phyloP scores from a whole-genome alignment of 768 basidiomycete species.

The Heimioporus sp. region DNA sequence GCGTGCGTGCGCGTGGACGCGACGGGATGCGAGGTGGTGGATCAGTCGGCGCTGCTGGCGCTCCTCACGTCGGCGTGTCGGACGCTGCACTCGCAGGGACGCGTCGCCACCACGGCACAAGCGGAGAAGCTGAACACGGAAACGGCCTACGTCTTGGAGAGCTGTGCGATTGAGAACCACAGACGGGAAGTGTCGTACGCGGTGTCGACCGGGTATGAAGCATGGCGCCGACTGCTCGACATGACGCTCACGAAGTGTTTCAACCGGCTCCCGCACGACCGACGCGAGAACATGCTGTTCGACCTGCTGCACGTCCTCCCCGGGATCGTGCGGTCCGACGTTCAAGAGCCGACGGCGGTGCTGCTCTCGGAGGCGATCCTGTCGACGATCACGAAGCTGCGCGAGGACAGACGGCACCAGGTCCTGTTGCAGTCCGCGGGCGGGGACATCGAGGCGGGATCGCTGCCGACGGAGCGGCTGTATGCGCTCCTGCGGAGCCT shows the following conservation, averaged over 20 bases:
- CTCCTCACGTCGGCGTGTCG: conserved; percentile 63
- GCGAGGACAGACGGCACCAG: conserved; percentile 77
- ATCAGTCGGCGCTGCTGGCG: conserved; percentile 66
- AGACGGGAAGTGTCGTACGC: conserved; percentile 77
- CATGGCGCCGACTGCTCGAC: conserved; percentile 86
- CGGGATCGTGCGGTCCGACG: conserved; percentile 60
- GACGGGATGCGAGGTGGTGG: conserved; percentile 81
- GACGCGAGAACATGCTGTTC: conserved; percentile 85
- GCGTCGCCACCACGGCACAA: conserved; percentile 58
- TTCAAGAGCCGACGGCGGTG: conserved; percentile 73
- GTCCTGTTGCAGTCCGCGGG: conserved; percentile 62
- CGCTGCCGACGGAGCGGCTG: conserved; percentile 78
- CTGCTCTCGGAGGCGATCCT: conserved; percentile 80
- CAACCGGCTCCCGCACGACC: conserved; percentile 74
- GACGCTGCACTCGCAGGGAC: conserved; percentile 64
- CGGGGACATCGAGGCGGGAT: conserved; percentile 60
- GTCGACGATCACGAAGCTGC: conserved; percentile 82
- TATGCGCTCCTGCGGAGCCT: conserved; percentile 70
- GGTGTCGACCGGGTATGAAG: conserved; percentile 65
- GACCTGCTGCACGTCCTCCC: conserved; percentile 87
- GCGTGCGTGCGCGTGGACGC: conserved; percentile 66
- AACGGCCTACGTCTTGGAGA: conserved; percentile 73
- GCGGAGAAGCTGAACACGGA: conserved; percentile 68
- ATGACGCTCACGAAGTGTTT: conserved; percentile 87
- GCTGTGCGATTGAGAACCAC: conserved; percentile 86